Evolutionary conservation across 208 protist genomes (phyloP), one percentile per base, ranked within the genome.

Genomic region (Leishmania guyanensis): DNA sequence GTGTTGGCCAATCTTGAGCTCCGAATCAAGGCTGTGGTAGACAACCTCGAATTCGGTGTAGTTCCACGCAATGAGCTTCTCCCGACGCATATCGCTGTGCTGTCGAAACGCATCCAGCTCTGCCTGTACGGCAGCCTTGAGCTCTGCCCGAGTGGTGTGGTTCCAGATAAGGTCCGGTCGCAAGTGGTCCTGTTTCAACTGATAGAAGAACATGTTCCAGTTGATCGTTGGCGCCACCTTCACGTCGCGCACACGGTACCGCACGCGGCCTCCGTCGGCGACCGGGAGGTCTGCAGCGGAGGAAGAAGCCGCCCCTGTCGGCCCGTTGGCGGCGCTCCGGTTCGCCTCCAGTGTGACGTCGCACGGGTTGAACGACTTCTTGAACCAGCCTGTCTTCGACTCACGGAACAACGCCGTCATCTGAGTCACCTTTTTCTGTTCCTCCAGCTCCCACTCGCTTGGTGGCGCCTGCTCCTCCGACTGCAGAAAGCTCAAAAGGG

Each of bases 141-240:
- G 89, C 82, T 99, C 97, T 54, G 88, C 88, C 36, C 97, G 93
- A 22, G 97, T 99, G 5, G 90, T 92, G 80, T 96, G 92, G 78
- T 98, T 99, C 96, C 97, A 99, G 76, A 99, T 98, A 14, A 99
- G 86, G 79, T 99, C 96, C 3, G 96, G 90, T 29, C 94, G 90
- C 74, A 88, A 78, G 84, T 98, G 95, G 77, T 99, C 94, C 33
- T 89, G 84, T 76, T 92, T 92, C 14, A 98, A 54, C 60, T 98
- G 89, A 74, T 94, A 92, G 77, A 98, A 98, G 72, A 99, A 92
- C 91, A 98, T 91, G 60, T 75, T 79, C 96, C 97, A 99, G 80
- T 99, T 99, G n/a, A 97, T 84, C 54, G 86, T 88, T 43, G 93
- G 77, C 43, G 87, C 75, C 51, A 97, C 89, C 1, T 85, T 86